phyloP scores from a whole-genome alignment of 2,329 filamentous ascomycete genomes.

The Sporothrix phasma region DNA sequence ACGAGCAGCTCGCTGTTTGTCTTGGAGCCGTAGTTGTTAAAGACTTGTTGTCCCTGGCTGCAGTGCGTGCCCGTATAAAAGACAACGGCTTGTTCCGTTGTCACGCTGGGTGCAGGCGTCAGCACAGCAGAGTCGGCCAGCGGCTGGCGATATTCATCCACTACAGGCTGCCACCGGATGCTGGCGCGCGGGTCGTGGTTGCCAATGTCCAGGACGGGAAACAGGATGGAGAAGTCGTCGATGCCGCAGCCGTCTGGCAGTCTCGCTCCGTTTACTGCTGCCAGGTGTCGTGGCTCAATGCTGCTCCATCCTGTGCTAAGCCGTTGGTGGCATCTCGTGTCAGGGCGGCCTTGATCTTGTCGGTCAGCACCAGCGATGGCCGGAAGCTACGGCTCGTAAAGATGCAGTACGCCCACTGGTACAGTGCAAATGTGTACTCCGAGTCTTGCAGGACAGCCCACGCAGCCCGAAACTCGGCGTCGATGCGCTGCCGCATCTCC shows the following conservation, averaged over 20 bases:
- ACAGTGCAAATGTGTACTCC: conserved; percentile 39
- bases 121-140: neutral
- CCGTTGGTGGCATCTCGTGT: neutral
- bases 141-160: conserved; percentile 17
- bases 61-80: conserved; percentile 36
- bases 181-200: conserved; percentile 57
- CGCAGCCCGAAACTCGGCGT: conserved; percentile 34
- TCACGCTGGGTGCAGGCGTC: neutral
- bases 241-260: conserved; percentile 23
- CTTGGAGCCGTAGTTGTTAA: conserved; percentile 65
- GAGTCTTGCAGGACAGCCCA: neutral
- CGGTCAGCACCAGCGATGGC: conserved; percentile 45
- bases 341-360: conserved; percentile 16
- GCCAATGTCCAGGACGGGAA: conserved; percentile 61
- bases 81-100: conserved; percentile 23
- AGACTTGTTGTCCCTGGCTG: conserved; percentile 44
- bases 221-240: conserved; percentile 57
- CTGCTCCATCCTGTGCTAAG: neutral
- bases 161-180: conserved; percentile 48
- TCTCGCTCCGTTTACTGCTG: conserved; percentile 17
- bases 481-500: conserved; percentile 38
- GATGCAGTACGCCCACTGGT: conserved; percentile 55
- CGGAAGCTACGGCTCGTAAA: conserved; percentile 57
- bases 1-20: conserved; percentile 62
- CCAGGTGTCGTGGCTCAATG: neutral